A percentile compares a stretch with the other conserved stretches of the same genome.
These are phyloP conservation scores for Austroboletus niveus DNA, from an alignment of 1,284 basidiomycete genomes.

Conservation along the genomic window DNA sequence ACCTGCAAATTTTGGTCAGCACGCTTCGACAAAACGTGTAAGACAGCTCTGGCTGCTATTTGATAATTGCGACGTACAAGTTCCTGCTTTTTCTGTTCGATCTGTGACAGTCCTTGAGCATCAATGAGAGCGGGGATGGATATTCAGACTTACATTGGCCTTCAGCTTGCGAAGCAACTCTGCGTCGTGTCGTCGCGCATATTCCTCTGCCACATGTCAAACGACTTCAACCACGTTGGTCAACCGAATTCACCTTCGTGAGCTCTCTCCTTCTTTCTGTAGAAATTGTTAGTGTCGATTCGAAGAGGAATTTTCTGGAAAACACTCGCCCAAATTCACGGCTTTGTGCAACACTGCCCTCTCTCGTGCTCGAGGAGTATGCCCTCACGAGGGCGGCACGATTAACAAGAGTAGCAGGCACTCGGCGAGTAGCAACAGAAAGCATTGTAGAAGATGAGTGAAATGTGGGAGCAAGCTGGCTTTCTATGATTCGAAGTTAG, in stretches of 20 bases:
- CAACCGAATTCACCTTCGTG: conserved; percentile 52
- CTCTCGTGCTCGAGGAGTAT: conserved; percentile 40
- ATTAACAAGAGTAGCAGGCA: conserved; percentile 36
- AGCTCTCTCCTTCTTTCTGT: conserved; percentile 71
- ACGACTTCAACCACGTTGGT: too few species aligned
- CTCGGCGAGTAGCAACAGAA: conserved; percentile 43
- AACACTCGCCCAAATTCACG: conserved; percentile 51
- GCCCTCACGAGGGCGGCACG: conserved; percentile 33
- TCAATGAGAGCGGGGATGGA: not conserved
- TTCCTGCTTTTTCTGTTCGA: conserved; percentile 56
- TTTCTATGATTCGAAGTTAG: not conserved
- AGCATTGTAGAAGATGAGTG: conserved; percentile 39
- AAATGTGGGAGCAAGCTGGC: not conserved
- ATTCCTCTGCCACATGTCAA: conserved; percentile 47
- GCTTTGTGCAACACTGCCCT: conserved; percentile 57
- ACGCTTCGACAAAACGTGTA: conserved; percentile 9
- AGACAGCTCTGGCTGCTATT: conserved; percentile 9
- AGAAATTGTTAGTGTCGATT: conserved; percentile 5
- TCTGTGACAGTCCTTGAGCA: conserved; percentile 36
- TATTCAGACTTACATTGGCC: conserved; percentile 45
- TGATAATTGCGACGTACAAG: conserved; percentile 40
- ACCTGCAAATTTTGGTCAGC: conserved; percentile 23
- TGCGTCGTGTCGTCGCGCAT: conserved; percentile 53
- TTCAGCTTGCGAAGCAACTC: conserved; percentile 57
- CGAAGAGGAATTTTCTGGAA: too few species aligned